phyloP scores from a whole-genome alignment of 352 stramenopile genomes.

The Phytophthora pseudosyringae region DNA sequence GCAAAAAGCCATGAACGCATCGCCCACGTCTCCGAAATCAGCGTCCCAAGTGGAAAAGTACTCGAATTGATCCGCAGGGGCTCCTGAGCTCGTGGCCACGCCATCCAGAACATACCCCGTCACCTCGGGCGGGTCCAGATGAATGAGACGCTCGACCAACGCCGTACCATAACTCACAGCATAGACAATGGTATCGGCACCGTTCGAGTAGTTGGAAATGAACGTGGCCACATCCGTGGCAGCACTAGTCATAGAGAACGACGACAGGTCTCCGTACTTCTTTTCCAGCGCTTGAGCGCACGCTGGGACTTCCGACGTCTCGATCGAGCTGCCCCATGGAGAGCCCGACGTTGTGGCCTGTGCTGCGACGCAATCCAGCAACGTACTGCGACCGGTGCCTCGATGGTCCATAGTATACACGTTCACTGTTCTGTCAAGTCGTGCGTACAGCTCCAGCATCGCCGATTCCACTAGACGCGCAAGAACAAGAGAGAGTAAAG shows the following conservation, averaged over 20 bases:
- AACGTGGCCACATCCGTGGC: conserved; percentile 44
- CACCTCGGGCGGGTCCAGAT: conserved; percentile 46
- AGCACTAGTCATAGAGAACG: conserved; percentile 57
- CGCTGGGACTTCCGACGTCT: conserved; percentile 33
- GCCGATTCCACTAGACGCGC: conserved; percentile 39
- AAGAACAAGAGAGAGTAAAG: too few relatives aligned
- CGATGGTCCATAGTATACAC: conserved; percentile 69
- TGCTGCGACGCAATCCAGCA: conserved; percentile 47
- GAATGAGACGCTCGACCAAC: conserved; percentile 58
- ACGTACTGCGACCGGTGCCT: conserved; percentile 50
- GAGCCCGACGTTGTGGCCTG: conserved; percentile 47
- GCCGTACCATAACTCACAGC: conserved; percentile 57
- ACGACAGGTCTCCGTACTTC: conserved; percentile 50
- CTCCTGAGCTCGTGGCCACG: conserved; percentile 43
- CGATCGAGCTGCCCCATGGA: conserved; percentile 31
- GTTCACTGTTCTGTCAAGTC: conserved; percentile 43
- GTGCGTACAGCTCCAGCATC: conserved; percentile 41
- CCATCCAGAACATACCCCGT: conserved; percentile 59
- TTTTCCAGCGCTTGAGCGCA: conserved; percentile 48
- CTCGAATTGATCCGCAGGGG: conserved; percentile 27
- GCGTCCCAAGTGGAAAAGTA: conserved; percentile 51
- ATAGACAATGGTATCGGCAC: conserved; percentile 40
- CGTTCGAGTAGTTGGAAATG: conserved; percentile 38
- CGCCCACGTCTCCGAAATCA: conserved; percentile 45
- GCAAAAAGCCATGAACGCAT: conserved; percentile 41